Evolutionary conservation across 2,329 filamentous ascomycete genomes (phyloP).

Genomic region (Alternaria angustiovoidea): DNA sequence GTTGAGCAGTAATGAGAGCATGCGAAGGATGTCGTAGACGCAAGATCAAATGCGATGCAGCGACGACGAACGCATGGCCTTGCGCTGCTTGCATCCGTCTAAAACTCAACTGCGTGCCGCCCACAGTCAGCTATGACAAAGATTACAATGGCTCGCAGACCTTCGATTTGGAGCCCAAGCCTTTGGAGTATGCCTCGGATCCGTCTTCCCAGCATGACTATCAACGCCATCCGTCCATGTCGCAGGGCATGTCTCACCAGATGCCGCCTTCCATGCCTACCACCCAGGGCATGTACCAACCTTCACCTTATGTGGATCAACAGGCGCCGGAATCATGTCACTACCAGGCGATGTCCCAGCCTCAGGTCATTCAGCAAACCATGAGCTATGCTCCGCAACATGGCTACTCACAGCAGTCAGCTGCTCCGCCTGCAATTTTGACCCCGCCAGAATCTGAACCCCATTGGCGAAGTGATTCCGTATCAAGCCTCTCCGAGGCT

Average conservation of each 20-base stretch:
- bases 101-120: slow-evolving; percentile 92
- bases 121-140: slow-evolving; percentile 79
- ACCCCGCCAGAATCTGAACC: slow-evolving; percentile 60
- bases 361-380: slow-evolving; percentile 43
- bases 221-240: slow-evolving; percentile 43
- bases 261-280: slow-evolving; percentile 41
- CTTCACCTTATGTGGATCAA: slow-evolving; percentile 46
- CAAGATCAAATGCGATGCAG: slow-evolving; percentile 98
- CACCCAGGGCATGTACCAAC: slow-evolving; percentile 48
- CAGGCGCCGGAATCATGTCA: slow-evolving; percentile 47
- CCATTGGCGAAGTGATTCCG: slow-evolving; percentile 47
- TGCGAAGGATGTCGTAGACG: slow-evolving; percentile 93
- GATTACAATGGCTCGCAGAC: slow-evolving; percentile 55
- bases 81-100: slow-evolving; percentile 92
- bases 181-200: slow-evolving; percentile 51
- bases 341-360: slow-evolving; percentile 47
- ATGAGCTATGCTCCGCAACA: slow-evolving; percentile 47
- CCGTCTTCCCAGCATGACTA: slow-evolving; percentile 53
- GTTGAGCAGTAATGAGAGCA: slow-evolving; percentile 82
- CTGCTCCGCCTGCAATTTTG: slow-evolving; percentile 39
- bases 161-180: slow-evolving; percentile 52
- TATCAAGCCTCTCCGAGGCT: slow-evolving; percentile 78
- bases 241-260: slow-evolving; percentile 39
- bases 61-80: slow-evolving; percentile 96
- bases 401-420: slow-evolving; percentile 42